Evolutionary conservation across 1,139 yeast genomes (phyloP).

Genomic region (Meyerozyma elateridarum): DNA sequence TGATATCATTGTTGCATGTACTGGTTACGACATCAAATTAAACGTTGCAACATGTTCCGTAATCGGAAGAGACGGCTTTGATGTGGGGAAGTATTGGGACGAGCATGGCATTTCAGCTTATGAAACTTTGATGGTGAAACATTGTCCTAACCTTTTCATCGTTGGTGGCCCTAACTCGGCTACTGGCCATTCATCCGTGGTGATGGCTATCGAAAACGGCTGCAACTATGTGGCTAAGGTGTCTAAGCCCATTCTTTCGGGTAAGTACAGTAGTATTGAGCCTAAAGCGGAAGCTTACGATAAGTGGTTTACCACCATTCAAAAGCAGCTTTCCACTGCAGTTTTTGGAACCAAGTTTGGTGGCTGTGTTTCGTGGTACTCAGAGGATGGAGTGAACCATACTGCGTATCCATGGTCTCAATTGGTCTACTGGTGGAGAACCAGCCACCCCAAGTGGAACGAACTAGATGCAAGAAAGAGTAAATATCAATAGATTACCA

Average conservation of each 20-base stretch:
- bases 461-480: conserved; percentile 19
- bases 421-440: conserved; percentile 26
- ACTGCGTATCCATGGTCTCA: conserved; percentile 41
- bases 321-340: conserved; percentile 22
- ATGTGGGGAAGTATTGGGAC: conserved; percentile 22
- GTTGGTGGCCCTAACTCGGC: conserved; percentile 43
- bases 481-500: conserved; percentile 5
- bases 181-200: conserved; percentile 44
- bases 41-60: conserved; percentile 9
- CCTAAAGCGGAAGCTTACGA: conserved; percentile 33
- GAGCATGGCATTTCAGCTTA: conserved; percentile 34
- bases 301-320: conserved; percentile 30
- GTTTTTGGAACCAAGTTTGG: conserved; percentile 41
- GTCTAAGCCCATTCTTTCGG: conserved; percentile 25
- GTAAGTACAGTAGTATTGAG: conserved; percentile 24
- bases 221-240: conserved; percentile 23
- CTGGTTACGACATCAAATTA: conserved; percentile 30
- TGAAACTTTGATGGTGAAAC: conserved; percentile 29
- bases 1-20: conserved; percentile 43
- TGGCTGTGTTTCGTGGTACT: conserved; percentile 44
- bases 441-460: conserved; percentile 24
- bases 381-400: conserved; percentile 24
- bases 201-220: conserved; percentile 38
- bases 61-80: conserved; percentile 24
- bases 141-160: conserved; percentile 35